Base-by-base conservation (phyloP, 441 rosid species). In the Gossypium gossypioides region DNA sequence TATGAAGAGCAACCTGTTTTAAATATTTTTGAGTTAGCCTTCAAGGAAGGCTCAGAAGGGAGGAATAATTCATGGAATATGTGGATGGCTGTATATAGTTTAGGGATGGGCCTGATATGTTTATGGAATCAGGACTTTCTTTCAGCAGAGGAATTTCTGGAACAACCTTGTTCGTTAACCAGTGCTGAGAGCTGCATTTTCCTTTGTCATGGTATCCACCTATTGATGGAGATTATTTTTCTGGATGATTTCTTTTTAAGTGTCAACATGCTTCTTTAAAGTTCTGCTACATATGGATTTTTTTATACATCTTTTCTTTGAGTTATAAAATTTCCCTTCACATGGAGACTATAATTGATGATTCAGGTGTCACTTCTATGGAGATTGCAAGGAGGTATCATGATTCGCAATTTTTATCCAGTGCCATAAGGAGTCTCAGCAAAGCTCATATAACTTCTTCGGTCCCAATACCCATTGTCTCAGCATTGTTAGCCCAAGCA, bases 401-500 rank as follows among this genome's bases (percentile, higher is more conserved):
- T 76, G 88, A 84, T 78, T 82, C 86, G 0, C 75, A 86, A 51
- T 85, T 85, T 76, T 81, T 91, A 71, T 83, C 87, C 18, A 80
- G 61, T 74, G 96, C 97, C 70, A 57, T 79, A 74, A 90, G 80
- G 74, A 90, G 92, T 76, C 92, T 95, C 55, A 66, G 58, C 73
- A 88, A 83, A 79, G 96, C 85, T 73, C 88, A 81, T 72, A 74
- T 76, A 29, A 79, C 65, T 60, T 83, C 88, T 1, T 55, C 74
- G 1, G 10, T 76, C 77, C 93, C 91, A 48, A 75, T 89, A 64
- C 99, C 99, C 74, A 59, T 83, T 15, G 87, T 84, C 57, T 90
- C 88, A 65, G 62, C 87, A 50, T 80, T 92, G 81, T 80, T 88
- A 62, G 98, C 97, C 50, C 98, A 88, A 86, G 92, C 87, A 68